These are phyloP conservation scores for Fusarium clavum DNA, from an alignment of 2,329 filamentous ascomycete species.

Conservation along the genomic window DNA sequence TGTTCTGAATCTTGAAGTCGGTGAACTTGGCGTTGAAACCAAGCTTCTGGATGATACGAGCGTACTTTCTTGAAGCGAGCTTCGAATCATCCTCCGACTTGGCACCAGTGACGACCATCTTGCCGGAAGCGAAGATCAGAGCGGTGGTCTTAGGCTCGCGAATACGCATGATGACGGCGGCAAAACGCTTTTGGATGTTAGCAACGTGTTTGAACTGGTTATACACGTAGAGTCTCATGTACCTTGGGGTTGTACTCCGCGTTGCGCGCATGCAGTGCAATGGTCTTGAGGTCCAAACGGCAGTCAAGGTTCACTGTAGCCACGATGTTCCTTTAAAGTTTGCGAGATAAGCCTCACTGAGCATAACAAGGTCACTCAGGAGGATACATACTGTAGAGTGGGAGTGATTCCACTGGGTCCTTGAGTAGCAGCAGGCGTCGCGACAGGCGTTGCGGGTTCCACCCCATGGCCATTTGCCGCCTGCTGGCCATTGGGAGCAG, in stretches of 20 bases:
- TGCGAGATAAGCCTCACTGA: constrained; percentile 65
- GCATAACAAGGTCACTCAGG: constrained; percentile 50
- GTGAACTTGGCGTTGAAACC: constrained; percentile 99
- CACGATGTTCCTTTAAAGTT: constrained; percentile 88
- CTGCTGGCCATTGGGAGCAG: constrained; percentile 62
- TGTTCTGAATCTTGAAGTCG: constrained; percentile 99
- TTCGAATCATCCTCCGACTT: constrained; percentile 99
- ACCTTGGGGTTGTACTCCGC: constrained; percentile 99
- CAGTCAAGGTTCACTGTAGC: constrained; percentile 98
- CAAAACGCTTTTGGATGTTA: constrained; percentile 80
- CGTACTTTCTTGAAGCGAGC: constrained; percentile 96
- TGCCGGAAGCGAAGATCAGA: constrained; percentile 96
- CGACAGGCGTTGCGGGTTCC: constrained; percentile 89
- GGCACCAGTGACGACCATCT: constrained; percentile 99
- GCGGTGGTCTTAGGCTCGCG: constrained; percentile 99
- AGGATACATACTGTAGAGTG: constrained; percentile 92
- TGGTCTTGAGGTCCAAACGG: constrained; percentile 97
- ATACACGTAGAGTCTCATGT: constrained; percentile 56
- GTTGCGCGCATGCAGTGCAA: constrained; percentile 96
- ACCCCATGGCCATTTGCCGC: constrained; percentile 79
- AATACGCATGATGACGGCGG: constrained; percentile 99
- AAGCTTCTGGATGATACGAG: constrained; percentile 99
- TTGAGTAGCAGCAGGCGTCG: constrained; percentile 85
- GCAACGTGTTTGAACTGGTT: constrained; percentile 35
- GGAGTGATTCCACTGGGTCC: constrained; percentile 91